These are phyloP conservation scores for Phytophthora cactorum DNA, from an alignment of 352 stramenopile genomes.

Conservation along the genomic window DNA sequence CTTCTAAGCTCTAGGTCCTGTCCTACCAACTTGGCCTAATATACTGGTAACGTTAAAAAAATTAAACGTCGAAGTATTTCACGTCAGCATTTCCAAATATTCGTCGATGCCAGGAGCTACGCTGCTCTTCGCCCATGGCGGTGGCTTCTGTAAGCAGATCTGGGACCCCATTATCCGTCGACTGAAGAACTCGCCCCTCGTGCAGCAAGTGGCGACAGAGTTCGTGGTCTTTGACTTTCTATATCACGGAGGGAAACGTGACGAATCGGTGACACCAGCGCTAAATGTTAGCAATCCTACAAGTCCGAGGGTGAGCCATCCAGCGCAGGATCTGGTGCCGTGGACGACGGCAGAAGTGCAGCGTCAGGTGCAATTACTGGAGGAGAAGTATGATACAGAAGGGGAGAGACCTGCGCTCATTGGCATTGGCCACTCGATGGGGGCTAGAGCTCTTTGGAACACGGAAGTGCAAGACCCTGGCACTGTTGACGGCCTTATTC, in stretches of 20 bases:
- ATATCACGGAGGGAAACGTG: constrained; percentile 46
- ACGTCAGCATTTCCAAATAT: constrained; percentile 11
- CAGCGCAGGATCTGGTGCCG: constrained; percentile 25
- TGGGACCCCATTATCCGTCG: constrained; percentile 51
- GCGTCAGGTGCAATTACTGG: constrained; percentile 25
- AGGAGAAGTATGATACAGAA: constrained; percentile 1
- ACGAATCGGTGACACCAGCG: constrained; percentile 31
- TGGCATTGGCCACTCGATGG: constrained; percentile 47
- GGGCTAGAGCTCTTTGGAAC: constrained; percentile 44
- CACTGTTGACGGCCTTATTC: constrained; percentile 48
- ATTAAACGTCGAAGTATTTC: not conserved
- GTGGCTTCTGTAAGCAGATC: constrained; percentile 49
- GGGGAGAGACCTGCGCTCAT: constrained; percentile 19
- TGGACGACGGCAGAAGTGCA: constrained; percentile 33
- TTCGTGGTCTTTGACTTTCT: constrained; percentile 46
- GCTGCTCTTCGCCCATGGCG: constrained; percentile 54
- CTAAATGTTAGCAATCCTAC: constrained; percentile 16
- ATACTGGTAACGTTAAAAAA: no score
- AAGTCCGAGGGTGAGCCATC: constrained; percentile 39
- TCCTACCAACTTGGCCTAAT: not conserved
- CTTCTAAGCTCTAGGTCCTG: not conserved
- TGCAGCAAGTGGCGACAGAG: constrained; percentile 31
- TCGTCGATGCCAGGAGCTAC: constrained; percentile 13
- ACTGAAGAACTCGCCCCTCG: constrained; percentile 28
- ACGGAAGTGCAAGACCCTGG: constrained; percentile 40